Evolutionary conservation across 257 asterid species (phyloP).

Genomic region (Scutellaria baicalensis): DNA sequence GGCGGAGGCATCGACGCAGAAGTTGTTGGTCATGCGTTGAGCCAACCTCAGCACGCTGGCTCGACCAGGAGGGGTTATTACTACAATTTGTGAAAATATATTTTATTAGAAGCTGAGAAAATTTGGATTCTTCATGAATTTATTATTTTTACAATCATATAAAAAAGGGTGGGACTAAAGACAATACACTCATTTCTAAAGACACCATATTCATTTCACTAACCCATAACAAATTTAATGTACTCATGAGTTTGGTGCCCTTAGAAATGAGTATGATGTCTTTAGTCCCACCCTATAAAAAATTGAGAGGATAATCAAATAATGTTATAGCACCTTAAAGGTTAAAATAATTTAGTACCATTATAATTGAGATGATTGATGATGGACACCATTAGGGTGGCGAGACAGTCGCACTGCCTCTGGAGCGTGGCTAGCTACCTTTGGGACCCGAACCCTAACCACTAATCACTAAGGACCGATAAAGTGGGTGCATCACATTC

Average conservation of each 20-base stretch:
- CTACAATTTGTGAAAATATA: constrained; percentile 21
- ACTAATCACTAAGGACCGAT: constrained; percentile 47
- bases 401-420: constrained; percentile 84
- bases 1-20: constrained; percentile 84
- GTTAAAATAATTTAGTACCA: constrained; percentile 25
- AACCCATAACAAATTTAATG: too few species aligned
- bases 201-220: too few species aligned
- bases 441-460: constrained; percentile 88
- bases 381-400: constrained; percentile 73
- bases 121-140: too few species aligned
- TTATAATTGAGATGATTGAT: constrained; percentile 37
- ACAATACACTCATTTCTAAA: too few species aligned
- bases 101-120: too few species aligned
- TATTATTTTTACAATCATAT: background rate
- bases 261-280: too few species aligned
- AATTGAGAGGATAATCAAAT: too few species aligned
- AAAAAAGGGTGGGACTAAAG: too few species aligned
- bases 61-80: constrained; percentile 68
- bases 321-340: too few species aligned
- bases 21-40: constrained; percentile 90
- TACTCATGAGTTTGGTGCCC: too few species aligned
- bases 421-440: constrained; percentile 88
- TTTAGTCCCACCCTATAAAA: too few species aligned
- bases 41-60: constrained; percentile 93
- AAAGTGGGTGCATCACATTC: constrained; percentile 57